These are phyloP conservation scores for Sphaerobolus stellatus DNA, from an alignment of 1,284 basidiomycete species.

Conservation along the genomic window DNA sequence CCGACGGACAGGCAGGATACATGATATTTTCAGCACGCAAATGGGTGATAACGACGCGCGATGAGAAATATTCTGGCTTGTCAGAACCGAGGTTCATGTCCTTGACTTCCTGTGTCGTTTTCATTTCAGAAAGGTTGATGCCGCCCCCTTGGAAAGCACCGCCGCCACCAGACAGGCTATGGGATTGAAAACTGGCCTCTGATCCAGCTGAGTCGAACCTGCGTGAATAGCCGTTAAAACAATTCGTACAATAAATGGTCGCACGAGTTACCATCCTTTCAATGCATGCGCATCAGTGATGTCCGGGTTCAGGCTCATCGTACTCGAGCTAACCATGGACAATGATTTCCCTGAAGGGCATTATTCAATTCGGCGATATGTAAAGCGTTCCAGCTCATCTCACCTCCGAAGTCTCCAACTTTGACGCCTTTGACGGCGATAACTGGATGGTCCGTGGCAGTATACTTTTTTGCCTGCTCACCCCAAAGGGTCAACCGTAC, in stretches of 20 bases:
- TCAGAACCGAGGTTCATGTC: conserved; percentile 74
- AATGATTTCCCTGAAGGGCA: conserved; percentile 64
- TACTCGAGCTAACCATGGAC: conserved; percentile 66
- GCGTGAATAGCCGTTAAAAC: background rate
- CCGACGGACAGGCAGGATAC: conserved; percentile 87
- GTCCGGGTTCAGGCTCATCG: conserved; percentile 86
- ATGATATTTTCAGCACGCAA: conserved; percentile 85
- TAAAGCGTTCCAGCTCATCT: conserved; percentile 16
- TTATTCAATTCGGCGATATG: conserved; percentile 1
- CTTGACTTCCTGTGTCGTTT: conserved; percentile 81
- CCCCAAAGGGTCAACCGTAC: conserved; percentile 95
- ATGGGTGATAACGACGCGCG: conserved; percentile 85
- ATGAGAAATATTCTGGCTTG: conserved; percentile 80
- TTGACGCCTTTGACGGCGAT: conserved; percentile 95
- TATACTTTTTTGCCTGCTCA: conserved; percentile 87
- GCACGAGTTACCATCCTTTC: conserved; percentile 75
- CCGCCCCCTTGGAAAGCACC: conserved; percentile 33
- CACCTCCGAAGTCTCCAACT: conserved; percentile 92
- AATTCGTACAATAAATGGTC: background rate
- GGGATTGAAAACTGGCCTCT: conserved; percentile 66
- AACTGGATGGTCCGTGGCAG: conserved; percentile 59
- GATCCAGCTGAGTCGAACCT: conserved; percentile 67
- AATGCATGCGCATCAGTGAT: conserved; percentile 83
- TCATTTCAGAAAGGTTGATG: conserved; percentile 71
- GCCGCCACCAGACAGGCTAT: conserved; percentile 51